A percentile compares a stretch with the other conserved stretches of the same genome.
phyloP scores from a whole-genome alignment of 139 green algal species.

The Chlorella sp. region DNA sequence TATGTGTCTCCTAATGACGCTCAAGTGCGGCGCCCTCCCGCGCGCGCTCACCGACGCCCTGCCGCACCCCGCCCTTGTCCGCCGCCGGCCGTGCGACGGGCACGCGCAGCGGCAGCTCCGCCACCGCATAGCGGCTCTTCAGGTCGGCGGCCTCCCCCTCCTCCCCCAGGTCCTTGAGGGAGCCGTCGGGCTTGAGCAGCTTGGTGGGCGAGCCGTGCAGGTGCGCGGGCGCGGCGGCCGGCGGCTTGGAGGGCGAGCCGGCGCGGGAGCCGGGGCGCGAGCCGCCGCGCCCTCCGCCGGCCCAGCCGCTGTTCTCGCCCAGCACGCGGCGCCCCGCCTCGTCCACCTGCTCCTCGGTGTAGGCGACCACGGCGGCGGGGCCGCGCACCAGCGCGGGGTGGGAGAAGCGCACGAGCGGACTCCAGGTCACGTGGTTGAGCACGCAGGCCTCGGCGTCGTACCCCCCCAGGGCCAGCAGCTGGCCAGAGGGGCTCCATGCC shows the following conservation, averaged over 20 bases:
- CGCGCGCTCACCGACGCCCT: slow-evolving; percentile 71
- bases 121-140: slow-evolving; percentile 62
- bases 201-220: background rate
- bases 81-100: slow-evolving; percentile 33
- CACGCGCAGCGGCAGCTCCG: slow-evolving; percentile 57
- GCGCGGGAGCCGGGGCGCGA: slow-evolving; percentile 4
- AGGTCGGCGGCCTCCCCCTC: slow-evolving; percentile 4
- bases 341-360: slow-evolving; percentile 59
- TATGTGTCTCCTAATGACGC: too few species aligned
- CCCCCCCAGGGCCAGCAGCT: slow-evolving; percentile 76
- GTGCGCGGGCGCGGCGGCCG: background rate
- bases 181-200: too few species aligned
- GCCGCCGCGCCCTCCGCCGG: background rate
- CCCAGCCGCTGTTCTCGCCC: background rate
- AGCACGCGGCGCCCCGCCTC: slow-evolving; percentile 10
- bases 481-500: slow-evolving; percentile 64
- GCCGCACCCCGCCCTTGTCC: slow-evolving; percentile 67
- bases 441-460: slow-evolving; percentile 69
- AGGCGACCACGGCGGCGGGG: slow-evolving; percentile 58
- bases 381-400: slow-evolving; percentile 50
- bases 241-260: slow-evolving; percentile 6
- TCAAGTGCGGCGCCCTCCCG: too few species aligned
- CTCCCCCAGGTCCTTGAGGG: background rate
- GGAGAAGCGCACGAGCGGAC: slow-evolving; percentile 56
- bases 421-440: slow-evolving; percentile 78